Evolutionary conservation across 192 early-diverging fungal species (phyloP).

Genomic region (Coemansia erecta): DNA sequence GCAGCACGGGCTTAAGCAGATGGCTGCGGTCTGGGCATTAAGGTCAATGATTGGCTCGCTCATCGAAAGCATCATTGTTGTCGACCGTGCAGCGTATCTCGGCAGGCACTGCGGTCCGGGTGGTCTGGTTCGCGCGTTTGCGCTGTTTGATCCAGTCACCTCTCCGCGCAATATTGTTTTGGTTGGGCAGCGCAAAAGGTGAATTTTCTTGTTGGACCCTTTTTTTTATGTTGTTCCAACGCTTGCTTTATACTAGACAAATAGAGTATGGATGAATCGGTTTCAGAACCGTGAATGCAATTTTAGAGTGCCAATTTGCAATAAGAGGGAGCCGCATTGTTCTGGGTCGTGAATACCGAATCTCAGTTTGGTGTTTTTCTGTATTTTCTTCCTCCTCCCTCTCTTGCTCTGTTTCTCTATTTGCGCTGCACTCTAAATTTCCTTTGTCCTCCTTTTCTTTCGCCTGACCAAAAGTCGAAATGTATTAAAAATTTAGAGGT

Average conservation of each 20-base stretch:
- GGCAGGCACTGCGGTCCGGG: conserved; percentile 46
- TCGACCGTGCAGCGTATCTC: conserved; percentile 73
- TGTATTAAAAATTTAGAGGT: no score
- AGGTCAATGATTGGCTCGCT: conserved; percentile 68
- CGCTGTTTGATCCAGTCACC: conserved; percentile 42
- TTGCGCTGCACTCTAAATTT: no score
- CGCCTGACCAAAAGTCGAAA: no score
- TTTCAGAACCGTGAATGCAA: not conserved
- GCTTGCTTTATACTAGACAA: no score
- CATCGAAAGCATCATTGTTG: conserved; percentile 74
- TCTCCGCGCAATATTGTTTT: conserved; percentile 48
- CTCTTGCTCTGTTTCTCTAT: no score
- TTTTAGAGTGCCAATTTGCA: not conserved
- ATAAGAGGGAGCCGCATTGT: not conserved
- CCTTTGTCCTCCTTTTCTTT: no score
- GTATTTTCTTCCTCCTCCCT: no score
- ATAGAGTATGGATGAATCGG: not conserved
- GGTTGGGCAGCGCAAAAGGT: conserved; percentile 28
- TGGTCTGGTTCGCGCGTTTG: conserved; percentile 30
- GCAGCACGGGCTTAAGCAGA: conserved; percentile 50
- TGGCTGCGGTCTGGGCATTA: conserved; percentile 83
- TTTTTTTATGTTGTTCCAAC: not conserved
- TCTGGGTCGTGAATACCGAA: no score
- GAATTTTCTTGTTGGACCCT: not conserved
- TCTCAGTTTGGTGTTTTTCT: no score